Percentiles rank a stretch among this genome's conserved stretches.
Evolutionary conservation across 768 basidiomycete species (phyloP).

Genomic region (Holtermannia corniformis): DNA sequence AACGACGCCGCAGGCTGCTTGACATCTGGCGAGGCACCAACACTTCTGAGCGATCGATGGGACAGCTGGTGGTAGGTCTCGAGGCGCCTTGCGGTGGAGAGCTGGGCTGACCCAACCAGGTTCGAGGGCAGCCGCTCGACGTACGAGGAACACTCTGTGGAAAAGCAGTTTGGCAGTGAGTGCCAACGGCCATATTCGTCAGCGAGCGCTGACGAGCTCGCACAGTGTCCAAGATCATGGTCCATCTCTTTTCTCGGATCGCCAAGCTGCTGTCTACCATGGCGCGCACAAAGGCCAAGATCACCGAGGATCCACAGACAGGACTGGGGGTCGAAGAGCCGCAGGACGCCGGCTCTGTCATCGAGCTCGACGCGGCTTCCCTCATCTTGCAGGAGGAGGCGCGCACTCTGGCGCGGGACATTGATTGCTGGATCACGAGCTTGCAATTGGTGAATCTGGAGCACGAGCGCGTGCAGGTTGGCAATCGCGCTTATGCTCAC

Average conservation of each 20-base stretch:
- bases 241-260: slow-evolving; percentile 29
- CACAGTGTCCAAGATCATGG: slow-evolving; percentile 37
- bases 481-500: slow-evolving; percentile 36
- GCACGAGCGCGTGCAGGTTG: slow-evolving; percentile 37
- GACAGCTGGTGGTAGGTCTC: slow-evolving; percentile 42
- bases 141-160: slow-evolving; percentile 44
- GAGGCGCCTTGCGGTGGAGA: neutral
- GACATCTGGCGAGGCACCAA: slow-evolving; percentile 41
- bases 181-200: neutral
- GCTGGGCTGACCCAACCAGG: slow-evolving; percentile 1
- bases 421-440: slow-evolving; percentile 35
- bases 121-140: slow-evolving; percentile 39
- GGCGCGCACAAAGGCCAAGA: slow-evolving; percentile 3
- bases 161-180: slow-evolving; percentile 47
- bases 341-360: too few species aligned
- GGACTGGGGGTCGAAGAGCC: too few species aligned
- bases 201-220: neutral
- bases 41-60: slow-evolving; percentile 40
- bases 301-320: too few species aligned
- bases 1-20: slow-evolving; percentile 40
- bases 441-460: slow-evolving; percentile 28
- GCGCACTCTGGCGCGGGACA: slow-evolving; percentile 21
- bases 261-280: slow-evolving; percentile 26
- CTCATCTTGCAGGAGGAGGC: slow-evolving; percentile 12
- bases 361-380: too few species aligned